Evolutionary conservation across 1,284 basidiomycete species (phyloP).

Genomic region (Inonotus hispidus): DNA sequence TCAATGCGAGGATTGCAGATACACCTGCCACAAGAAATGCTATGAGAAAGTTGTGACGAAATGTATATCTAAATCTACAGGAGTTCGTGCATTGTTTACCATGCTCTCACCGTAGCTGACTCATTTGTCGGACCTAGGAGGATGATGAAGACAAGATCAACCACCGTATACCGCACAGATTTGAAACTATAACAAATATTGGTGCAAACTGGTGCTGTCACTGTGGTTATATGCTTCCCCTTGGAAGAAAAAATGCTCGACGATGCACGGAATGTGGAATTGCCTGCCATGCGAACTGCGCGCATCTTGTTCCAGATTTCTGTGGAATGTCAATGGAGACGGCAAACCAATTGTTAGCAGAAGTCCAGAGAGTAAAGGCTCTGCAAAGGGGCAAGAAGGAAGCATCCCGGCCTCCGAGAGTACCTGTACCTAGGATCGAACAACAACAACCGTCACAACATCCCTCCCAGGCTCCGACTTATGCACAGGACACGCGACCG

Average conservation of each 20-base stretch:
- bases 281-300: slow-evolving; percentile 97
- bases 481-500: slow-evolving; percentile 16
- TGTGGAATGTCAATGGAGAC: slow-evolving; percentile 99
- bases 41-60: slow-evolving; percentile 99
- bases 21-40: slow-evolving; percentile 99
- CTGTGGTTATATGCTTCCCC: slow-evolving; percentile 96
- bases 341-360: slow-evolving; percentile 88
- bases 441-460: slow-evolving; percentile 27
- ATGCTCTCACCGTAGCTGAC: not conserved
- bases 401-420: slow-evolving; percentile 27
- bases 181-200: slow-evolving; percentile 95
- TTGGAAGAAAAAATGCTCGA: slow-evolving; percentile 94
- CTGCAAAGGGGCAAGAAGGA: slow-evolving; percentile 46
- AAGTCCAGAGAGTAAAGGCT: slow-evolving; percentile 80
- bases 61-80: slow-evolving; percentile 96
- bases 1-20: slow-evolving; percentile 99
- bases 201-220: slow-evolving; percentile 99
- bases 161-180: slow-evolving; percentile 98
- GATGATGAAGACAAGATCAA: slow-evolving; percentile 99
- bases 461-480: slow-evolving; percentile 27
- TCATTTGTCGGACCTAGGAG: slow-evolving; percentile 48
- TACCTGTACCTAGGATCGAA: slow-evolving; percentile 23
- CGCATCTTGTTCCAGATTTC: slow-evolving; percentile 97
- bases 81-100: slow-evolving; percentile 49
- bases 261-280: slow-evolving; percentile 95